phyloP scores from a whole-genome alignment of 2,329 filamentous ascomycete genomes.

The Claviceps fusiformis region DNA sequence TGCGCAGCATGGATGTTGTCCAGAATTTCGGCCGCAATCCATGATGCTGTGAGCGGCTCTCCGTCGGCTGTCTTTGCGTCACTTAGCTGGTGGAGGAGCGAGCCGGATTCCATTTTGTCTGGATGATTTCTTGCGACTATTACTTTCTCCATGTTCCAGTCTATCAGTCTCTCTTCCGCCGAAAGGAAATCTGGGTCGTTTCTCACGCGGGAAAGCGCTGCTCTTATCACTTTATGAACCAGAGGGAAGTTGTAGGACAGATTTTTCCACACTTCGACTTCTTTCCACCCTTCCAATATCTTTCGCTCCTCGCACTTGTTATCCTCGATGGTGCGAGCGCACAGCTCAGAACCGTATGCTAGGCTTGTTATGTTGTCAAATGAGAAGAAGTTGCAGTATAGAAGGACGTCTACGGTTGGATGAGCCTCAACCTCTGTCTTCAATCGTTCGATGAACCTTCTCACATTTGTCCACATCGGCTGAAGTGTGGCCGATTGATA shows the following conservation, averaged over 20 bases:
- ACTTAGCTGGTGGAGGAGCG: slow-evolving; percentile 1
- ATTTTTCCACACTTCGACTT: slow-evolving; percentile 4
- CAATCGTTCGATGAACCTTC: neutral
- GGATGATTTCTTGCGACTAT: neutral
- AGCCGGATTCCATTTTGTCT: neutral
- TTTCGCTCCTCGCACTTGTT: neutral
- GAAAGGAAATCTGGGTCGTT: slow-evolving; percentile 1
- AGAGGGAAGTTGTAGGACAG: slow-evolving; percentile 1
- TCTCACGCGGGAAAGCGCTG: neutral
- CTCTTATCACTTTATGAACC: neutral
- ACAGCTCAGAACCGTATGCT: slow-evolving; percentile 1
- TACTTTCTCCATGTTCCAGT: slow-evolving; percentile 3
- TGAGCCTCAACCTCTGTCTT: neutral
- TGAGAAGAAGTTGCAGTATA: slow-evolving; percentile 3
- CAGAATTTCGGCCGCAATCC: slow-evolving; percentile 3
- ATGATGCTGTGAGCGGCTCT: neutral
- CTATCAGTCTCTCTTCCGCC: slow-evolving; percentile 3
- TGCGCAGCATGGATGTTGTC: slow-evolving; percentile 5
- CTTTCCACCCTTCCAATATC: slow-evolving; percentile 1
- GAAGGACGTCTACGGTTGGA: neutral
- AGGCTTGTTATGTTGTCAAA: slow-evolving; percentile 5
- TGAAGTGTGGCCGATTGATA: neutral
- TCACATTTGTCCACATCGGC: neutral
- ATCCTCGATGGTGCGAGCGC: slow-evolving; percentile 3
- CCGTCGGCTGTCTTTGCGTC: slow-evolving; percentile 2